These are phyloP conservation scores for Diplotaxis tenuifolia DNA, from an alignment of 345 rosid genomes.

Conservation along the genomic window DNA sequence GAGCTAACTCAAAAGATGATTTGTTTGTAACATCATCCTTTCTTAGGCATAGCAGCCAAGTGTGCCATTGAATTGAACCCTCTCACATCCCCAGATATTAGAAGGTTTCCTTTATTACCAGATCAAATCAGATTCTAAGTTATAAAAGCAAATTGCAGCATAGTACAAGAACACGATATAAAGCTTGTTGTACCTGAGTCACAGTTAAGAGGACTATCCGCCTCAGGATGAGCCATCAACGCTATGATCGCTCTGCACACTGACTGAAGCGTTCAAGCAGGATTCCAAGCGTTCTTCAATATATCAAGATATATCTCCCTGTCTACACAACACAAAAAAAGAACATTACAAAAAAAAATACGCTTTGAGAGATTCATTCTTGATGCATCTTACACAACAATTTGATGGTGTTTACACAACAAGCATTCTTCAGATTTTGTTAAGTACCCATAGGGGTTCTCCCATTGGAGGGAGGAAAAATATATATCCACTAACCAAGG, in stretches of 20 bases:
- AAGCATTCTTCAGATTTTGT: no score
- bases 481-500: no score
- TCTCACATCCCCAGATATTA: slow-evolving; percentile 85
- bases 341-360: no score
- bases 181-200: slow-evolving; percentile 69
- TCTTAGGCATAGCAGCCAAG: slow-evolving; percentile 93
- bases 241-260: slow-evolving; percentile 98
- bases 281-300: slow-evolving; percentile 99
- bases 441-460: no score
- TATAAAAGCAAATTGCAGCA: neutral
- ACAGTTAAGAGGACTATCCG: slow-evolving; percentile 94
- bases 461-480: no score
- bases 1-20: no score
- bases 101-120: slow-evolving; percentile 65
- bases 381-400: no score
- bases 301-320: slow-evolving; percentile 97
- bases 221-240: slow-evolving; percentile 97
- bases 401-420: no score
- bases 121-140: neutral
- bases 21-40: no score
- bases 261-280: slow-evolving; percentile 99
- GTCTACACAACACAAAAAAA: slow-evolving; percentile 48
- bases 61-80: slow-evolving; percentile 97
- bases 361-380: neutral
- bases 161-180: neutral